These are phyloP conservation scores for Setaria italica DNA, from an alignment of 202 grass and related monocot genomes.

Conservation along the genomic window DNA sequence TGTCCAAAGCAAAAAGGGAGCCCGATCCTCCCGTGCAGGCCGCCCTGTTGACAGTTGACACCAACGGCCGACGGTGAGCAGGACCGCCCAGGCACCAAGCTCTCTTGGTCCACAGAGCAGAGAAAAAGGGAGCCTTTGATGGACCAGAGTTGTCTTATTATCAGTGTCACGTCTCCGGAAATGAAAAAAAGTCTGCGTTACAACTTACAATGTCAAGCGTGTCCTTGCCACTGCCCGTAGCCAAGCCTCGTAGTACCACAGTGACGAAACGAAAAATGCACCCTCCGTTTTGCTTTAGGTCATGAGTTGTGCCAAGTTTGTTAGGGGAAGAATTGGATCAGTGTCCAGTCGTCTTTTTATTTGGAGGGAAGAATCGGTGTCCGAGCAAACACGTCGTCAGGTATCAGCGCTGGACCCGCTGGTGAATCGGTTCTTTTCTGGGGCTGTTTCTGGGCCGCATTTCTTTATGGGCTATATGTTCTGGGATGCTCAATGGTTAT, in stretches of 20 bases:
- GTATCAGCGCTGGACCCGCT: too few relatives aligned
- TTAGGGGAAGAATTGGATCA: too few relatives aligned
- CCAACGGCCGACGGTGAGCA: neutral
- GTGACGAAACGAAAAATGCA: neutral
- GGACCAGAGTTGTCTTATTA: neutral
- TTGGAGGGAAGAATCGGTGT: too few relatives aligned
- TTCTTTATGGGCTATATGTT: neutral
- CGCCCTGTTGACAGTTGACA: neutral
- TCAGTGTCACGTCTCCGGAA: neutral
- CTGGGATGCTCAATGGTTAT: too few relatives aligned
- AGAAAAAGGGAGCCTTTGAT: neutral
- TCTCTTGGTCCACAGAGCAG: neutral
- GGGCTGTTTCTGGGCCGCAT: neutral
- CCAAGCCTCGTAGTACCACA: neutral
- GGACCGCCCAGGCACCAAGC: neutral
- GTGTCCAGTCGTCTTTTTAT: too few relatives aligned
- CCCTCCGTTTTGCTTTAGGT: neutral
- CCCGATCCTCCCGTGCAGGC: conserved; percentile 1
- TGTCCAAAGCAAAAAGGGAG: neutral
- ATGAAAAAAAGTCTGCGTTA: neutral
- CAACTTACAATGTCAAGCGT: conserved; percentile 9
- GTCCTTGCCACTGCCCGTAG: neutral
- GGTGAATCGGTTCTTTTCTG: neutral
- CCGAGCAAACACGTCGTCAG: too few relatives aligned
- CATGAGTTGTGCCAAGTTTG: neutral